Evolutionary conservation across 176 grass and related monocot species (phyloP).

Genomic region (Paspalum notatum): DNA sequence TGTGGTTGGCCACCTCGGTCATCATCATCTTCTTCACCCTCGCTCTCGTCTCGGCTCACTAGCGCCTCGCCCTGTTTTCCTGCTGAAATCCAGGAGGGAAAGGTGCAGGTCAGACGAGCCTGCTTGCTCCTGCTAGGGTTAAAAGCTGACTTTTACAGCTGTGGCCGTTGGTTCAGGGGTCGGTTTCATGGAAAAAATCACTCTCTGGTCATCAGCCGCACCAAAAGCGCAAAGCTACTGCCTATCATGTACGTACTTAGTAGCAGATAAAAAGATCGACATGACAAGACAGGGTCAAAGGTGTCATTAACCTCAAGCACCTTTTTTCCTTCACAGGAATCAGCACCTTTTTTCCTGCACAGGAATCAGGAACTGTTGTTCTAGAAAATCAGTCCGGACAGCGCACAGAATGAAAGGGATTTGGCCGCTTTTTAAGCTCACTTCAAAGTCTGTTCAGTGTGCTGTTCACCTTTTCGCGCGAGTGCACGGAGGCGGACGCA

Average conservation of each 20-base stretch:
- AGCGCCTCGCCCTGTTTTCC: constrained; percentile 24
- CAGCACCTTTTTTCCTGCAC: neutral
- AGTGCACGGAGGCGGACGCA: neutral
- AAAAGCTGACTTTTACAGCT: constrained; percentile 51
- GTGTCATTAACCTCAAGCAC: constrained; percentile 6
- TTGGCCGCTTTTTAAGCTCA: neutral
- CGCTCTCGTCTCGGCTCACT: neutral
- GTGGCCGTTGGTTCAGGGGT: constrained; percentile 44
- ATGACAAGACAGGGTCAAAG: constrained; percentile 36
- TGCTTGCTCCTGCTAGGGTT: constrained; percentile 23
- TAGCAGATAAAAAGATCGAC: constrained; percentile 14
- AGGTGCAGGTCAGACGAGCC: constrained; percentile 1
- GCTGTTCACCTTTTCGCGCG: neutral
- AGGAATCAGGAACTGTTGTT: neutral
- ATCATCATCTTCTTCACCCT: constrained; percentile 77
- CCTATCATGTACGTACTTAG: neutral
- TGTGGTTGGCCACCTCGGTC: constrained; percentile 68
- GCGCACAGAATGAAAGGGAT: neutral
- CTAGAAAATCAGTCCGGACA: constrained; percentile 1
- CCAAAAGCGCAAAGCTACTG: constrained; percentile 14
- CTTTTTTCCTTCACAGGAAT: no score
- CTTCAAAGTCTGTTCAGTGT: neutral
- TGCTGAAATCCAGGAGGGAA: constrained; percentile 38
- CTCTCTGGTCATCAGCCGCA: neutral
- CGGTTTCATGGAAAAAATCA: constrained; percentile 42